These are phyloP conservation scores for Aspergillus sp. DNA, from an alignment of 2,329 filamentous ascomycete species.

Conservation along the genomic window DNA sequence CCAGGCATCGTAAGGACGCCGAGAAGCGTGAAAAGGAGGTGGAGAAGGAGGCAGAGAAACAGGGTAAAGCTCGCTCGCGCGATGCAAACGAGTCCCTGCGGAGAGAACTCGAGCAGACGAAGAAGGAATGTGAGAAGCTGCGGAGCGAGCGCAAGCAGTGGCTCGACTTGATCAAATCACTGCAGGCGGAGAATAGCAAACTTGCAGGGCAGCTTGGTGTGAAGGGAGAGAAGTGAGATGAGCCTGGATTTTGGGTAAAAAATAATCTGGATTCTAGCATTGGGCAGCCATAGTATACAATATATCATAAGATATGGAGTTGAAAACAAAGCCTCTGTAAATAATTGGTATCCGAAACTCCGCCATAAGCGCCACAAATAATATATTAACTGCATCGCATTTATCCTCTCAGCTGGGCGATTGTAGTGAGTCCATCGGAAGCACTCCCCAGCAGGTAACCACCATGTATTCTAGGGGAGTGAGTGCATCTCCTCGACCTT, in stretches of 20 bases:
- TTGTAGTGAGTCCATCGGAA: no score
- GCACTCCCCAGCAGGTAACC: no score
- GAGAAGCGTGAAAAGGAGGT: conserved; percentile 19
- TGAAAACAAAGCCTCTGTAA: background rate
- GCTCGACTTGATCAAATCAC: conserved; percentile 51
- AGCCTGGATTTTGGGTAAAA: background rate
- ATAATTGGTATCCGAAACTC: no score
- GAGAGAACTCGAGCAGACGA: conserved; percentile 47
- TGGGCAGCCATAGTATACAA: background rate
- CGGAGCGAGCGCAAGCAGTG: conserved; percentile 53
- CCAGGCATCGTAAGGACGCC: no score
- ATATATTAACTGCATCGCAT: no score
- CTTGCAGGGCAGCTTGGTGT: conserved; percentile 29
- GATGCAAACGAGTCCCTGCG: conserved; percentile 49
- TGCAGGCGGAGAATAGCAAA: conserved; percentile 59
- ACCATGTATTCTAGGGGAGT: background rate
- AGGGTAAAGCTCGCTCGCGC: conserved; percentile 43
- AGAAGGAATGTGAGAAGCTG: conserved; percentile 50
- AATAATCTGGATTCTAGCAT: background rate
- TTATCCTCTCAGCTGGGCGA: no score
- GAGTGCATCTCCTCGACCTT: background rate
- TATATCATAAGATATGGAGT: background rate
- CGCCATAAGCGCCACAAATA: no score
- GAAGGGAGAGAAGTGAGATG: background rate
- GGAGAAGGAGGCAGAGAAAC: conserved; percentile 41